Evolutionary conservation across 1,284 basidiomycete genomes (phyloP).

Genomic region (Ceratobasidium papillatum): DNA sequence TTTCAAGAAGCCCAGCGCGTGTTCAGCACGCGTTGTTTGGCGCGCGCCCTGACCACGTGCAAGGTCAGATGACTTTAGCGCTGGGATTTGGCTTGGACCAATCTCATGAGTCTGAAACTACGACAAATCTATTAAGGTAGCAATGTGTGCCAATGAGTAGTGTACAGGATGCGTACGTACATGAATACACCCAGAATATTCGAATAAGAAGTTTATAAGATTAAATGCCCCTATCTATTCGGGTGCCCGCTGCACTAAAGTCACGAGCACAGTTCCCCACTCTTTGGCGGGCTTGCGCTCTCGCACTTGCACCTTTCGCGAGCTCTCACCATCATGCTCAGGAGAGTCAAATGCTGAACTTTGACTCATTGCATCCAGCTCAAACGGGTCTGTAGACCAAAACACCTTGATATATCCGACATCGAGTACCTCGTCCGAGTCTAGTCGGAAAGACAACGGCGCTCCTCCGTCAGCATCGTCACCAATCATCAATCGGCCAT

Average conservation of each 20-base stretch:
- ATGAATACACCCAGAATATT: neutral
- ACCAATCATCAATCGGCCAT: slow-evolving; percentile 13
- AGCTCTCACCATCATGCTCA: neutral
- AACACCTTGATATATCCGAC: slow-evolving; percentile 36
- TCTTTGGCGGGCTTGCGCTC: neutral
- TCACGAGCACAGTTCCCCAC: slow-evolving; percentile 27
- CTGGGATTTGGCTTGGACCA: neutral
- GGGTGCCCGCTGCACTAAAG: slow-evolving; percentile 12
- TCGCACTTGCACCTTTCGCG: slow-evolving; percentile 4
- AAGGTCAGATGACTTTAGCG: slow-evolving; percentile 9
- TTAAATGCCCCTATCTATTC: neutral
- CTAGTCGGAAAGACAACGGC: slow-evolving; percentile 8
- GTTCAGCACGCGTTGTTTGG: slow-evolving; percentile 42
- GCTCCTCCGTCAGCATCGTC: neutral
- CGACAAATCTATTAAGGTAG: too few relatives aligned
- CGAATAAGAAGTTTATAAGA: neutral
- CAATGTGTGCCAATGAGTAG: too few relatives aligned
- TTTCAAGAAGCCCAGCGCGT: slow-evolving; percentile 34
- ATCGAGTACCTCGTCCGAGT: neutral
- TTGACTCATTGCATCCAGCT: slow-evolving; percentile 12
- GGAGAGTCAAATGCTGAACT: slow-evolving; percentile 1
- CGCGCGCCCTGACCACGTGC: slow-evolving; percentile 25
- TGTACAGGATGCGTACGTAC: too few relatives aligned
- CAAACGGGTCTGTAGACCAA: slow-evolving; percentile 34
- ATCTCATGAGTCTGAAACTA: too few relatives aligned